Conservation (phyloP, 129 eudicot genomes). For the Arctium minus region DNA sequence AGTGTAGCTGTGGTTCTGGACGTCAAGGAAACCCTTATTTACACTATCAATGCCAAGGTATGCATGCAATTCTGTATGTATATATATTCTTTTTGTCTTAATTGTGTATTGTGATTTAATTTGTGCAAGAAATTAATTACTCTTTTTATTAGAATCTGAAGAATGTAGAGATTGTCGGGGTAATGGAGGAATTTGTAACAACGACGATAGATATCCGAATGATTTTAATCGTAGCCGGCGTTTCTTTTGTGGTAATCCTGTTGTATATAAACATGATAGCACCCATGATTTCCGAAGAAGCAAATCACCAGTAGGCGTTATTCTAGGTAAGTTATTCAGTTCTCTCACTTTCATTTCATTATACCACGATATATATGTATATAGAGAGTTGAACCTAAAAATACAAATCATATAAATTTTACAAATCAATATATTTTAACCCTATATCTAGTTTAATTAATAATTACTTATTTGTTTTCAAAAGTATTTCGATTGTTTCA, state of each 20-base stretch:
- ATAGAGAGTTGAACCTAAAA: too few species aligned
- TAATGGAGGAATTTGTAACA: background rate
- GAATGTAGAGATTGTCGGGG: background rate
- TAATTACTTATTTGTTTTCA: too few species aligned
- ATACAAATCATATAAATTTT: too few species aligned
- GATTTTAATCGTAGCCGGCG: background rate
- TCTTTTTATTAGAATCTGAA: background rate
- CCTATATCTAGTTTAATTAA: too few species aligned
- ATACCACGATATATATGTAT: too few species aligned
- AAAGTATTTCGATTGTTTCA: too few species aligned
- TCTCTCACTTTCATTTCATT: background rate
- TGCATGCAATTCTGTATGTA: too few species aligned
- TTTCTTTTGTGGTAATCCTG: background rate
- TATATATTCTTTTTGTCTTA: background rate
- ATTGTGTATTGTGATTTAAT: background rate
- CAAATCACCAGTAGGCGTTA: constrained; percentile 2
- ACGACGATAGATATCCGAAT: background rate
- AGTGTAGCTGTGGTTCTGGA: background rate
- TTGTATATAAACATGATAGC: background rate
- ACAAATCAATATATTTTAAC: too few species aligned
- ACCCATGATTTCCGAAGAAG: background rate
- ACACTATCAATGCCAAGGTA: constrained; percentile 8
- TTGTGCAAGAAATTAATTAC: background rate
- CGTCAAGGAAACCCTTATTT: constrained; percentile 18
- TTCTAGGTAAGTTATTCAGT: constrained; percentile 11